phyloP scores from a whole-genome alignment of 179 eudicot genomes.

The Silene noctiflora region DNA sequence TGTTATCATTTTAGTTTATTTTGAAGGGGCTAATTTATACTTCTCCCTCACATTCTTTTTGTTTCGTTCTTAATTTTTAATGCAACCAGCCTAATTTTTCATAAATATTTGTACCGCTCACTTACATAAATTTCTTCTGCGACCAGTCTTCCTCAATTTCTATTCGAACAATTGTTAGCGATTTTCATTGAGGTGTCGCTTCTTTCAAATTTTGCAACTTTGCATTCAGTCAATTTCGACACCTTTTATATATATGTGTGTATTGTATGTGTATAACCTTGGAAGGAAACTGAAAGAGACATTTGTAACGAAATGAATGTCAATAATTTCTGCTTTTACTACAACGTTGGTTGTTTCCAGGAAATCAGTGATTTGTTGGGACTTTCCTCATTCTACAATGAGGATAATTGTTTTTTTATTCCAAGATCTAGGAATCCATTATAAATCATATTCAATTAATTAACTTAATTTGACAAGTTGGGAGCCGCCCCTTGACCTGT shows the following conservation, averaged over 20 bases:
- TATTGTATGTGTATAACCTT: not conserved
- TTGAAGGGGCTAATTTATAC: too few relatives aligned
- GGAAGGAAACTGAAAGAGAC: not conserved
- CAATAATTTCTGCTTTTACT: not conserved
- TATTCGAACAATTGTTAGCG: too few relatives aligned
- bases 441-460: not conserved
- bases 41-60: too few relatives aligned
- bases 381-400: not conserved
- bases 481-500: not conserved
- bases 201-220: too few relatives aligned
- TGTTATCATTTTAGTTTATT: too few relatives aligned
- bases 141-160: too few relatives aligned
- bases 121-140: not conserved
- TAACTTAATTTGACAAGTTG: not conserved
- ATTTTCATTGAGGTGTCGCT: too few relatives aligned
- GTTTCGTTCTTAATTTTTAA: too few relatives aligned
- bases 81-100: too few relatives aligned
- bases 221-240: not conserved
- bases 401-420: not conserved
- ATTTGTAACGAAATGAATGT: not conserved
- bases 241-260: not conserved
- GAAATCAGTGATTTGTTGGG: not conserved
- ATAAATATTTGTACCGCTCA: too few relatives aligned
- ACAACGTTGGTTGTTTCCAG: not conserved
- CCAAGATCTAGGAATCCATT: not conserved